phyloP scores from a whole-genome alignment of 306 rosid species.

The Cucurbita maxima region DNA sequence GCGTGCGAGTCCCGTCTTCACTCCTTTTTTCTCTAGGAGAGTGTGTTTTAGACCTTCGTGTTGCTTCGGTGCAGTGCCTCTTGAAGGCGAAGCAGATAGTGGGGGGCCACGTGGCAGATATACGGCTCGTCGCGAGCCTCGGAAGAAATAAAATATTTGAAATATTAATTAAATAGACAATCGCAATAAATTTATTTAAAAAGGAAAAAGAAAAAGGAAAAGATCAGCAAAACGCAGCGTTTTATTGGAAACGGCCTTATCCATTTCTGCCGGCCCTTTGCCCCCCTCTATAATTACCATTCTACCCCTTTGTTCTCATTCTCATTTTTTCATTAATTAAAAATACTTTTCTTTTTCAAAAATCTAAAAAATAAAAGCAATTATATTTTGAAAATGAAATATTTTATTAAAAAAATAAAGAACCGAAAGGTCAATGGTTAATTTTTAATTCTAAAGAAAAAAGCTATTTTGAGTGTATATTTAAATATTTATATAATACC shows the following conservation, averaged over 20 bases:
- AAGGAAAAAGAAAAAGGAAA: background rate
- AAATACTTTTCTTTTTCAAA: too few relatives aligned
- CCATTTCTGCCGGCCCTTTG: conserved; percentile 4
- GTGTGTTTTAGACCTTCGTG: conserved; percentile 22
- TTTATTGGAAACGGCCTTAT: conserved; percentile 3
- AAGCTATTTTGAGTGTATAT: too few relatives aligned
- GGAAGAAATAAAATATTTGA: background rate
- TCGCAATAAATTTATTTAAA: background rate
- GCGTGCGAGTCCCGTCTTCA: conserved; percentile 4
- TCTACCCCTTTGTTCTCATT: too few relatives aligned
- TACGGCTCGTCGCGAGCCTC: background rate
- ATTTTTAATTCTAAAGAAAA: too few relatives aligned
- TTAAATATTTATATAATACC: too few relatives aligned
- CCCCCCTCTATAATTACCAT: too few relatives aligned
- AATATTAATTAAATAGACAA: background rate
- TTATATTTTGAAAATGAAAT: too few relatives aligned
- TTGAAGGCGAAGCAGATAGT: conserved; percentile 42
- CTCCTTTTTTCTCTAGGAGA: background rate
- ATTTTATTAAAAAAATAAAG: too few relatives aligned
- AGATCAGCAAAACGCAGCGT: background rate
- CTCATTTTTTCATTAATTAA: too few relatives aligned
- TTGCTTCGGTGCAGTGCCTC: conserved; percentile 41
- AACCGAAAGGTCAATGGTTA: too few relatives aligned
- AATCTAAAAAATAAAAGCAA: too few relatives aligned
- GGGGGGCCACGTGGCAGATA: conserved; percentile 43